Conservation (phyloP, 2,329 filamentous ascomycete species). For the Calonectria pteridis region DNA sequence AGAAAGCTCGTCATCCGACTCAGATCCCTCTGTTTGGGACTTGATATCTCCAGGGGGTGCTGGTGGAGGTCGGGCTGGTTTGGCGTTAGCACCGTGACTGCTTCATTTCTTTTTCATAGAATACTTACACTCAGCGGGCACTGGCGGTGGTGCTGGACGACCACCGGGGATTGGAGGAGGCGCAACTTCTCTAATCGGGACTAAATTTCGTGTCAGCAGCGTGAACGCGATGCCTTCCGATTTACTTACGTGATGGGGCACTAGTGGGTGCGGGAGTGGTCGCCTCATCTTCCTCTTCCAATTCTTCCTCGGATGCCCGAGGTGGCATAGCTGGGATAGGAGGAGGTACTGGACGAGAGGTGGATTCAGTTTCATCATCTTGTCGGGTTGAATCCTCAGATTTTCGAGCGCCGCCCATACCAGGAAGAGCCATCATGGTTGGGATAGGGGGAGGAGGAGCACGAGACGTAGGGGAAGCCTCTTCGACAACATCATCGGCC, state of each 20-base stretch:
- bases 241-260: conserved; percentile 40
- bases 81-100: conserved; percentile 42
- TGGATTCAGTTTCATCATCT: conserved; percentile 50
- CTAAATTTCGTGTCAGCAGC: conserved; percentile 47
- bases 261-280: conserved; percentile 50
- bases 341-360: conserved; percentile 45
- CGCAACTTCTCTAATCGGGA: conserved; percentile 48
- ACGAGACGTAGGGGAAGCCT: conserved; percentile 56
- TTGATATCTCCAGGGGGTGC: conserved; percentile 65
- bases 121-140: conserved; percentile 72
- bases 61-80: conserved; percentile 71
- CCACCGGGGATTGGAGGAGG: conserved; percentile 62
- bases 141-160: conserved; percentile 67
- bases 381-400: conserved; percentile 56
- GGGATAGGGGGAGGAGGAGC: conserved; percentile 66
- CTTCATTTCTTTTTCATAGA: background rate
- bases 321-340: conserved; percentile 45
- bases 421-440: conserved; percentile 76
- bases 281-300: conserved; percentile 50
- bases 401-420: conserved; percentile 73
- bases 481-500: conserved; percentile 59
- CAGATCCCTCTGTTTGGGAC: conserved; percentile 82
- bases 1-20: conserved; percentile 90
- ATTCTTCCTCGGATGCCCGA: conserved; percentile 37
- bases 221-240: background rate